Conservation (phyloP, 352 stramenopile genomes). For the Phytopythium mirpurense region DNA sequence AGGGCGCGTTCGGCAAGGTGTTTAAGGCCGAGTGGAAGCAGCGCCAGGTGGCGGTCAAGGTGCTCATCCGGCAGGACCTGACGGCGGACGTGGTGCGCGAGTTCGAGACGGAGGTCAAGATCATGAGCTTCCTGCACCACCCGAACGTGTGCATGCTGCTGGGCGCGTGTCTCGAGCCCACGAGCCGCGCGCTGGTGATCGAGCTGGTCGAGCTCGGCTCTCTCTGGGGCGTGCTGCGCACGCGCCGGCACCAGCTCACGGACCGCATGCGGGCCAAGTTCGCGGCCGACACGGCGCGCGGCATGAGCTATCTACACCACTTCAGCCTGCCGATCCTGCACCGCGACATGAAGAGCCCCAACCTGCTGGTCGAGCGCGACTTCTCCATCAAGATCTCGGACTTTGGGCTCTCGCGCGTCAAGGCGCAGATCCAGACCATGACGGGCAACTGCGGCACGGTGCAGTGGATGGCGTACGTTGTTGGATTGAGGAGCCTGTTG, state of each 20-base stretch:
- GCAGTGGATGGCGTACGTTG: constrained; percentile 86
- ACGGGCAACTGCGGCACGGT: constrained; percentile 89
- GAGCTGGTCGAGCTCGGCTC: constrained; percentile 92
- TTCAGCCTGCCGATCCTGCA: constrained; percentile 87
- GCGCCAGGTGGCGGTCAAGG: constrained; percentile 60
- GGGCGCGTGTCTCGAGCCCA: constrained; percentile 90
- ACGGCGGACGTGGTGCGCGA: constrained; percentile 60
- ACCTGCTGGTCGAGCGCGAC: constrained; percentile 80
- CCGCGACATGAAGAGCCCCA: constrained; percentile 88
- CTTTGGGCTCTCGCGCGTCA: constrained; percentile 89
- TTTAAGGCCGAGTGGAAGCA: constrained; percentile 59
- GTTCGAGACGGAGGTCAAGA: constrained; percentile 80
- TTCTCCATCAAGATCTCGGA: constrained; percentile 90
- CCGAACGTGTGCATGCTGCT: constrained; percentile 97
- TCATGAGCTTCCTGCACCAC: constrained; percentile 91
- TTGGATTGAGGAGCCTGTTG: too few relatives aligned
- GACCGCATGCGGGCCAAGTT: constrained; percentile 48
- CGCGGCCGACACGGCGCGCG: constrained; percentile 67
- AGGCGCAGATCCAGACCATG: constrained; percentile 90
- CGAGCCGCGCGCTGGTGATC: constrained; percentile 94
- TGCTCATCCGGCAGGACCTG: constrained; percentile 71
- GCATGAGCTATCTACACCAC: constrained; percentile 87
- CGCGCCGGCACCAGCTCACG: constrained; percentile 32
- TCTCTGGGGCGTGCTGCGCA: constrained; percentile 89
- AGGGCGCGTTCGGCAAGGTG: constrained; percentile 79